Evolutionary conservation across 192 early-diverging fungal genomes (phyloP).

Genomic region (Chytriomyces sp.): DNA sequence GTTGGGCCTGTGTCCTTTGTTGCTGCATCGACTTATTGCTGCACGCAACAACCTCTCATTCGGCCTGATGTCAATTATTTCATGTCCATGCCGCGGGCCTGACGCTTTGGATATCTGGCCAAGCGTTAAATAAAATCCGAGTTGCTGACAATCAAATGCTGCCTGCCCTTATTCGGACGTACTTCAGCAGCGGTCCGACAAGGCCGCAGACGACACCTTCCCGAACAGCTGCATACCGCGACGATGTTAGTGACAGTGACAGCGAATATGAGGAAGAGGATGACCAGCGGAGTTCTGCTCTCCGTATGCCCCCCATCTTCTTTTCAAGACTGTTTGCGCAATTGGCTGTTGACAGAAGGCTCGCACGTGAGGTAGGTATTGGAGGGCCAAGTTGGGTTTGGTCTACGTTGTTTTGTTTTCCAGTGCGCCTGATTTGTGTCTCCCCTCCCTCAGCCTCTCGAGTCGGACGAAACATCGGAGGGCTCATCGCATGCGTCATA

Average conservation of each 20-base stretch:
- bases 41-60: too few relatives aligned
- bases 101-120: too few relatives aligned
- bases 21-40: too few relatives aligned
- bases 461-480: too few relatives aligned
- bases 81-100: too few relatives aligned
- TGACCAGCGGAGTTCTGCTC: neutral
- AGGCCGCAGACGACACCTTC: neutral
- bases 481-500: too few relatives aligned
- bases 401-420: neutral
- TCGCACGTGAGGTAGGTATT: neutral
- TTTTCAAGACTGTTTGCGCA: constrained; percentile 1
- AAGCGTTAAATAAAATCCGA: too few relatives aligned
- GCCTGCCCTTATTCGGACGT: constrained; percentile 11
- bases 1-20: too few relatives aligned
- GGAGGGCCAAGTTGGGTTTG: neutral
- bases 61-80: too few relatives aligned
- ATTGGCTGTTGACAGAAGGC: neutral
- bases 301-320: neutral
- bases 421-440: neutral
- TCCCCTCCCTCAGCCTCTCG: neutral
- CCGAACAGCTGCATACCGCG: neutral
- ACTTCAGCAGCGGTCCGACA: neutral
- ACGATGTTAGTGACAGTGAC: neutral
- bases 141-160: neutral
- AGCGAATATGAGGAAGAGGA: constrained; percentile 2